Percentiles rank a stretch among this genome's conserved stretches.
Conservation (phyloP, 2,329 filamentous ascomycete genomes). For the Fusarium sp. region DNA sequence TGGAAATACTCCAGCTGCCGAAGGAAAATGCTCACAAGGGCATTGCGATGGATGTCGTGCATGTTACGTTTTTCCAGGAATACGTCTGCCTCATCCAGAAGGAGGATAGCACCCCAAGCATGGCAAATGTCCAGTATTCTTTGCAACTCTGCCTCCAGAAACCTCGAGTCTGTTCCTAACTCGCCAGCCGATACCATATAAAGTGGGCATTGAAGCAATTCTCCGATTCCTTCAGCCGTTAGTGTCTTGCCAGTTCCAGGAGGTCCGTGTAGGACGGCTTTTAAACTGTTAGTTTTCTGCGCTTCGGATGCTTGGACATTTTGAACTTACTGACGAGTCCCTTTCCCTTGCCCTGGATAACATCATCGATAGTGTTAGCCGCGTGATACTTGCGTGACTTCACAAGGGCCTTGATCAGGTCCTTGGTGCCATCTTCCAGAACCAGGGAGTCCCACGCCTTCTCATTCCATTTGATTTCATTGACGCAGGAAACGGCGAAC, state of each 20-base stretch:
- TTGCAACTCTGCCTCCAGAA: slow-evolving; percentile 78
- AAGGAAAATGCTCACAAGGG: slow-evolving; percentile 86
- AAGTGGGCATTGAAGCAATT: slow-evolving; percentile 80
- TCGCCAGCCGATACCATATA: slow-evolving; percentile 87
- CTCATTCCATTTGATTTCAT: slow-evolving; percentile 85
- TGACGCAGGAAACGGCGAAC: slow-evolving; percentile 80
- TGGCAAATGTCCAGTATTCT: slow-evolving; percentile 88
- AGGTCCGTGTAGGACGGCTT: slow-evolving; percentile 79
- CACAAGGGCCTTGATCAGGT: slow-evolving; percentile 78
- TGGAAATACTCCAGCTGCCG: slow-evolving; percentile 90
- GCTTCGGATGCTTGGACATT: background rate
- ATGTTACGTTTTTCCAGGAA: slow-evolving; percentile 85
- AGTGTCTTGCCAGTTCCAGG: slow-evolving; percentile 90
- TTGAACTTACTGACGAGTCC: slow-evolving; percentile 71
- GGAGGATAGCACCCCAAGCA: slow-evolving; percentile 83
- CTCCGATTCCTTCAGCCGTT: slow-evolving; percentile 86
- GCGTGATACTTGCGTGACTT: slow-evolving; percentile 85
- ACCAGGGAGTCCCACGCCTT: slow-evolving; percentile 84
- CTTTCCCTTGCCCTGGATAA: slow-evolving; percentile 84
- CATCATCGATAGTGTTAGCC: slow-evolving; percentile 82
- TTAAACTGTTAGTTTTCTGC: slow-evolving; percentile 22
- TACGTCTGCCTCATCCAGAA: slow-evolving; percentile 86
- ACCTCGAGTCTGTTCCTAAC: slow-evolving; percentile 78
- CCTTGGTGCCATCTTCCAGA: slow-evolving; percentile 67
- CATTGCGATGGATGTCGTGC: slow-evolving; percentile 85